Percentiles rank a stretch among this genome's conserved stretches.
These are phyloP conservation scores for Collybiopsis luxurians DNA, from an alignment of 768 basidiomycete species.

Conservation along the genomic window DNA sequence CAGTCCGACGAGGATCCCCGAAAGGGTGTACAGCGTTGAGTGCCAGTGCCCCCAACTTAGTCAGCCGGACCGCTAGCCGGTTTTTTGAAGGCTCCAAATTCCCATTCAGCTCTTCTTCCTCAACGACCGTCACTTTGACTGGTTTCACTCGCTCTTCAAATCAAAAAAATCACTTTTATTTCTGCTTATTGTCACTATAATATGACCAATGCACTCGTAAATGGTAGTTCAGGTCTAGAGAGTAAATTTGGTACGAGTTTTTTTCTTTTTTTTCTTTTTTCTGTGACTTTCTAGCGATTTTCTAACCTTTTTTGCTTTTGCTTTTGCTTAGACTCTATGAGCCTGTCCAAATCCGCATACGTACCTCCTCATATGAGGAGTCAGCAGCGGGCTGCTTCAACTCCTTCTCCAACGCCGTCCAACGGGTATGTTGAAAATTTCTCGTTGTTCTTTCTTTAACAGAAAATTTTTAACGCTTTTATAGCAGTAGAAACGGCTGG, in stretches of 20 bases:
- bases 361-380: slow-evolving; percentile 87
- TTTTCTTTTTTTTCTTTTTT: slow-evolving; percentile 8
- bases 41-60: too few relatives aligned
- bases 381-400: slow-evolving; percentile 79
- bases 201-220: slow-evolving; percentile 94
- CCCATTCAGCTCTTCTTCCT: too few relatives aligned
- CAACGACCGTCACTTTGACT: slow-evolving; percentile 9
- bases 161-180: background rate
- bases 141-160: slow-evolving; percentile 4
- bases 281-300: slow-evolving; percentile 1
- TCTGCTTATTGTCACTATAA: slow-evolving; percentile 26
- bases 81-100: too few relatives aligned
- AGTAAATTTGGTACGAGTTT: slow-evolving; percentile 68
- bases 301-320: background rate
- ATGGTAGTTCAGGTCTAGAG: slow-evolving; percentile 70
- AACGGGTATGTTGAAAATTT: slow-evolving; percentile 50
- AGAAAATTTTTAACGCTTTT: slow-evolving; percentile 14
- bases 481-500: slow-evolving; percentile 59
- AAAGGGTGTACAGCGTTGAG: too few relatives aligned
- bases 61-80: too few relatives aligned
- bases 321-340: slow-evolving; percentile 73
- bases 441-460: slow-evolving; percentile 13
- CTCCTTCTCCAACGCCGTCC: slow-evolving; percentile 35
- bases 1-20: too few relatives aligned
- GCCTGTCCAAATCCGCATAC: slow-evolving; percentile 79